Conservation (phyloP, 768 basidiomycete genomes). For the Lentinula aciculospora region DNA sequence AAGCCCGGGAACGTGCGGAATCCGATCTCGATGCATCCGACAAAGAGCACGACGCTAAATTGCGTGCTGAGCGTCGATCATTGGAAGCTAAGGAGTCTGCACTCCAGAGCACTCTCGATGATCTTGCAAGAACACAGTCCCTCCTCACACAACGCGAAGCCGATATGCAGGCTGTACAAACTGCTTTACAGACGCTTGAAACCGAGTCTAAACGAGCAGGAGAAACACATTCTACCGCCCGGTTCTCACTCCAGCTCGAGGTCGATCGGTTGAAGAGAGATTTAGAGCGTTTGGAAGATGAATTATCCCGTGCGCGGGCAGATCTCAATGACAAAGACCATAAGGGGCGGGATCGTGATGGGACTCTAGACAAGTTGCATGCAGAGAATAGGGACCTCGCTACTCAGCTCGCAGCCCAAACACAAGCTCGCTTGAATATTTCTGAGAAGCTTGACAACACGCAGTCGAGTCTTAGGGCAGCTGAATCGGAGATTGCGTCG, state of each 20-base stretch:
- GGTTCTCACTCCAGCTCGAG: conserved; percentile 87
- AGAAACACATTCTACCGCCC: conserved; percentile 76
- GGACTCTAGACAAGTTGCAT: conserved; percentile 68
- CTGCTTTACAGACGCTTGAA: conserved; percentile 65
- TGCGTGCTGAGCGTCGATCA: conserved; percentile 54
- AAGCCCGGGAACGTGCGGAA: conserved; percentile 48
- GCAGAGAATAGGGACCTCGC: conserved; percentile 79
- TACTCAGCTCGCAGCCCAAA: conserved; percentile 74
- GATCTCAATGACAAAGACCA: conserved; percentile 67
- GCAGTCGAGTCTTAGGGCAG: conserved; percentile 53
- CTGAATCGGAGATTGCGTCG: conserved; percentile 61
- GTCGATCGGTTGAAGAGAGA: conserved; percentile 84
- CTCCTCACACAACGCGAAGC: conserved; percentile 67
- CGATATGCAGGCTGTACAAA: conserved; percentile 72
- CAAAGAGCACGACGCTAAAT: conserved; percentile 56
- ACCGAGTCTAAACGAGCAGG: conserved; percentile 75
- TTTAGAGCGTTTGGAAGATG: conserved; percentile 72
- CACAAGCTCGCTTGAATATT: conserved; percentile 80
- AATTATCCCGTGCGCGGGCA: conserved; percentile 62
- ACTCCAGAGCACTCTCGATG: conserved; percentile 55
- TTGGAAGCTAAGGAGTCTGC: conserved; percentile 70
- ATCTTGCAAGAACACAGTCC: conserved; percentile 56
- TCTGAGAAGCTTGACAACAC: conserved; percentile 84
- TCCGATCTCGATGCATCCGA: conserved; percentile 51
- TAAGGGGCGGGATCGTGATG: conserved; percentile 63